These are phyloP conservation scores for Leccinum ochraceum DNA, from an alignment of 768 basidiomycete species.

Conservation along the genomic window DNA sequence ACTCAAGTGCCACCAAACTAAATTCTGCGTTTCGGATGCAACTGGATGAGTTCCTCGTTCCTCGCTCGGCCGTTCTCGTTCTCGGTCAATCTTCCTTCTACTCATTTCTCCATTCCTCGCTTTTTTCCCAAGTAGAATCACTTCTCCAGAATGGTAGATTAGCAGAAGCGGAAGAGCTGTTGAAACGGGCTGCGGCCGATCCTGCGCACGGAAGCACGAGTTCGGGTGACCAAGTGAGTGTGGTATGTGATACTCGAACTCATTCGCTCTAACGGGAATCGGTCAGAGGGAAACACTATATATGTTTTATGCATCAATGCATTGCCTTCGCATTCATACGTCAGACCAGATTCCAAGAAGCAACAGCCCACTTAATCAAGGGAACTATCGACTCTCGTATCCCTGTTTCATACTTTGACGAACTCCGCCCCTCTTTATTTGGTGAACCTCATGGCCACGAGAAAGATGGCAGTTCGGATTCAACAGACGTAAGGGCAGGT, in stretches of 20 bases:
- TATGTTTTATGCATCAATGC: slow-evolving; percentile 71
- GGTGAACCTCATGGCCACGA: slow-evolving; percentile 7
- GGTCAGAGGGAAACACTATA: slow-evolving; percentile 60
- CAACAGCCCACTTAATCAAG: slow-evolving; percentile 72
- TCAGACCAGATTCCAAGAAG: slow-evolving; percentile 83
- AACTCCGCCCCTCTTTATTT: slow-evolving; percentile 69
- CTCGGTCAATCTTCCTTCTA: slow-evolving; percentile 60
- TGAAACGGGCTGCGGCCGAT: slow-evolving; percentile 53
- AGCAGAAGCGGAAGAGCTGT: slow-evolving; percentile 62
- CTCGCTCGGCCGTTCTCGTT: slow-evolving; percentile 68
- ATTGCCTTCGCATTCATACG: slow-evolving; percentile 78
- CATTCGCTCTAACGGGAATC: slow-evolving; percentile 11
- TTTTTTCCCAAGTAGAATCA: slow-evolving; percentile 71
- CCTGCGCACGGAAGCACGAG: slow-evolving; percentile 11
- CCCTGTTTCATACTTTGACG: slow-evolving; percentile 77
- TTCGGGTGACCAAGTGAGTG: slow-evolving; percentile 13
- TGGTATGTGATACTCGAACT: not conserved
- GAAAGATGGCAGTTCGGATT: not conserved
- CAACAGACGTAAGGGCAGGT: slow-evolving; percentile 11
- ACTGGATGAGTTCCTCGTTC: slow-evolving; percentile 35
- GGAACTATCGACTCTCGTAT: slow-evolving; percentile 85
- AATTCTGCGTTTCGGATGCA: not conserved
- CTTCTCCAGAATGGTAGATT: slow-evolving; percentile 64
- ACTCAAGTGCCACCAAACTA: not conserved
- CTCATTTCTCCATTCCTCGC: slow-evolving; percentile 68